Evolutionary conservation across 495 filamentous ascomycete genomes (phyloP), one percentile per base, ranked within the genome.

Genomic region (Annulohypoxylon nitens): DNA sequence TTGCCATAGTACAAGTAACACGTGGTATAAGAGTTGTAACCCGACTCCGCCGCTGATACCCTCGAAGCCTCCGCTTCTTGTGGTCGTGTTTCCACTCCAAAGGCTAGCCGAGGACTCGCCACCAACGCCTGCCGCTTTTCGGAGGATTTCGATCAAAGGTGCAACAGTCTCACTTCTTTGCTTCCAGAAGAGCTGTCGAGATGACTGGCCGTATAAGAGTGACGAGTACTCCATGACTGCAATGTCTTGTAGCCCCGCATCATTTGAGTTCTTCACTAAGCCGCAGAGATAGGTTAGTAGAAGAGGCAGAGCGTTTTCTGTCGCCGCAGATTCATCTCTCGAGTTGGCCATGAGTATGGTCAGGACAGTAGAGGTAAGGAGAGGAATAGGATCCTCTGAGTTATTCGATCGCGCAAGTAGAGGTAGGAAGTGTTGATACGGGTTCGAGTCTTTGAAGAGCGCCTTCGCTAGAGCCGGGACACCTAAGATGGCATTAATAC

Each of bases 1-100:
- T 83, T 98, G 94, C 97, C 97, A 99, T 23, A 98, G 79, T 12
- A 94, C 93, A 41, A 99, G 83, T 36, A 99, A 86, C 20, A 97
- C 92, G 73, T 97, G 94, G 78, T 99, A 99, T 26, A 99, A 86
- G 45, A 98, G 89, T 76, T 99, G 97, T 12, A 99, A 83, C 14
- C 95, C 93, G 58, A 99, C 92, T 14, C 93, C 93, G 55, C 94
- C 93, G 50, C 90, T 87, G 45, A 97, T 77, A 25, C 86, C 86
- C 77, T 93, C 93, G 47, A 85, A 78, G 9, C 83, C 84, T 70
- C 79, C 87, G 55, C 86, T 84, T 53, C 81, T 76, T 47, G 86
- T 81, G 57, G 85, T 86, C 9, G 87, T 83, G 51, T 86, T 86
- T 64, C 90, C 91, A 78, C 88, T 91, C 87, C 88, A 88, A 57